Base-by-base conservation (phyloP, 2,329 filamentous ascomycete genomes). In the Colletotrichum orchidophilum region DNA sequence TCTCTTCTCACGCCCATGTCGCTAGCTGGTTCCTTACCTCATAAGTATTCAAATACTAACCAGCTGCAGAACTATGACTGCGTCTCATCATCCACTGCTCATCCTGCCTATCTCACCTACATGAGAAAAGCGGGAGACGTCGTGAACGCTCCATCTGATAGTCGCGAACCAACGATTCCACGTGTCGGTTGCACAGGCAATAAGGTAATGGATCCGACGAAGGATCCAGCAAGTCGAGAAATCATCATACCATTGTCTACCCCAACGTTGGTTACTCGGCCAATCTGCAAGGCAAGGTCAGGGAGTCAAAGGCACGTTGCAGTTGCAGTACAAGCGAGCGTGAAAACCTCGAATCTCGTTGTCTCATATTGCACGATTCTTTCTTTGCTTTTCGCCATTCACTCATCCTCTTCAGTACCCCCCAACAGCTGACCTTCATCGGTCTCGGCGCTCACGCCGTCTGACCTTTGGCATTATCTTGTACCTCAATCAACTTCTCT, bases 31-130 rank as follows among this genome's bases (percentile, higher is more conserved):
- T 21, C 9, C 42, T 29, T 27, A 52, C 21, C 18, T 9, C 8
- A 8, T 18, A 46, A 26, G 24, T 52, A n/a, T 24, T 18, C 31
- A 33, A 42, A 21, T 50, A 18, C 57, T 53, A 29, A 42, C 63
- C 57, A 49, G 50, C 31, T 67, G 63, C 50, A 70, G 68, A 21
- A 62, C 55, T 12, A 9, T 11, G 65, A 60, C 21, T 60, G 64
- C 52, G 53, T 58, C 59, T 60, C 65, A 69, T 55, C 42, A 69
- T 53, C 46, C 65, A 66, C 63, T 31, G n/a, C 12, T 31, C 24
- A 58, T 63, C 52, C 63, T 63, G 21, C 31, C 27, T 52, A 63
- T 71, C 69, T 69, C 53, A 71, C 69, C 53, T 33, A 60, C 69
- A 71, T 69, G 59, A 63, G 53, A 53, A 58, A 53, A 29, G 52